Percentiles rank a stretch among this genome's conserved stretches.
Conservation (phyloP, 805 yeast species). For the Ogataea neopini region DNA sequence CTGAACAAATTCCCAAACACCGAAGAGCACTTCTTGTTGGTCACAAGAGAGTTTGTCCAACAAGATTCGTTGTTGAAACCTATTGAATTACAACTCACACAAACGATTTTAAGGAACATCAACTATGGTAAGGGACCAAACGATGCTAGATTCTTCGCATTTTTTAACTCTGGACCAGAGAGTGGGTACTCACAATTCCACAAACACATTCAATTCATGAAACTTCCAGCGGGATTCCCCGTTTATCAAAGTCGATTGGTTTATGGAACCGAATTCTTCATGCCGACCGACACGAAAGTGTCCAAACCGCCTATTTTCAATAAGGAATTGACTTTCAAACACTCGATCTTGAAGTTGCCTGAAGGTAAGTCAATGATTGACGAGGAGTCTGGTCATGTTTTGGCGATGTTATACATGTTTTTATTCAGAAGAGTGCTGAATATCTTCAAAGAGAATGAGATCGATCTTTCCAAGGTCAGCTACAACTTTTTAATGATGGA, state of each 20-base stretch:
- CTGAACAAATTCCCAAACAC: conserved; percentile 87
- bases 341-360: conserved; percentile 71
- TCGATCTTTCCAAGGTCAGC: conserved; percentile 47
- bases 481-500: conserved; percentile 83
- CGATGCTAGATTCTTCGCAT: conserved; percentile 63
- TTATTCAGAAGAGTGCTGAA: conserved; percentile 73
- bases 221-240: conserved; percentile 58
- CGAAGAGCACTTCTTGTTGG: conserved; percentile 73
- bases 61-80: conserved; percentile 75
- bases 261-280: conserved; percentile 46
- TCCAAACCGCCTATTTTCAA: conserved; percentile 61
- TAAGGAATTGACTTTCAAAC: conserved; percentile 72
- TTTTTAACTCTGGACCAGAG: conserved; percentile 83
- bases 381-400: conserved; percentile 52
- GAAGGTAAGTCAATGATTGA: conserved; percentile 13
- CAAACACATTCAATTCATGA: conserved; percentile 86
- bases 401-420: conserved; percentile 70
- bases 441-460: conserved; percentile 53
- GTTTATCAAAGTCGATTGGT: conserved; percentile 59
- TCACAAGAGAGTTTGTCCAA: conserved; percentile 71
- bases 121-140: conserved; percentile 41
- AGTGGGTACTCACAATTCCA: conserved; percentile 96
- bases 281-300: conserved; percentile 47
- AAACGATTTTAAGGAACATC: conserved; percentile 52
- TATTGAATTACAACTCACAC: conserved; percentile 62